Base-by-base conservation (phyloP, 1,139 yeast genomes). In the Nadsonia commutata region DNA sequence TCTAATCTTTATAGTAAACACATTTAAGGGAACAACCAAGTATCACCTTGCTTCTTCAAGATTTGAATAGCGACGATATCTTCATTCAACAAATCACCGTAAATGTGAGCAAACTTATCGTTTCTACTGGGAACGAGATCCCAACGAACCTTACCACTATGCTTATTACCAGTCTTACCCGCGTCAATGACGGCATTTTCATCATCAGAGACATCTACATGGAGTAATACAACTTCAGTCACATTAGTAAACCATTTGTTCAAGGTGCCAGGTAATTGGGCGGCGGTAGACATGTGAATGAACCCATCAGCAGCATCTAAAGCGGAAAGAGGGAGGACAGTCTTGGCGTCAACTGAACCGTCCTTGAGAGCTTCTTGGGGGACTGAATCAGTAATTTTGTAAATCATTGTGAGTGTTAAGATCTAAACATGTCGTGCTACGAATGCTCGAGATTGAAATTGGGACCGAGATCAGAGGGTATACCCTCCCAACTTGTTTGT, bases 281-380 rank as follows among this genome's bases (percentile, higher is more conserved):
- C 50, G 17, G 45, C 45, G 20, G 58, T 51, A 17, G 58, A 55
- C 36, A 57, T 49, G 41, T 57, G 61, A 38, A 56, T 54, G 44
- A 50, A 57, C 7, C 61, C 61, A 42, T 56, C 59, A 39, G 51
- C 50, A n/a, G 51, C 46, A 40, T 57, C 61, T 37, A 57, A 41
- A 13, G 56, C 54, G 16, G 54, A 47, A 38, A 49, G 42, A 13
- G 61, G 61, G 16, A 57, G 48, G 18, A 51, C 51, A 2, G 54
- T 46, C 17, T 50, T 45, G 8, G 51, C 45, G 20, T 49, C 42
- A 4, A 51, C 50, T 6, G 52, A 42, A 36, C 55, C 54, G 41
- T 51, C 54, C 39, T 52, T 51, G 23, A 38, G 42, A 18, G 57
- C 57, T 43, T 56, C 60, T 17, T 44, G 41, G 18, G 60, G 60